Evolutionary conservation across 352 stramenopile species (phyloP).

Genomic region (Globisporangium irregulare): DNA sequence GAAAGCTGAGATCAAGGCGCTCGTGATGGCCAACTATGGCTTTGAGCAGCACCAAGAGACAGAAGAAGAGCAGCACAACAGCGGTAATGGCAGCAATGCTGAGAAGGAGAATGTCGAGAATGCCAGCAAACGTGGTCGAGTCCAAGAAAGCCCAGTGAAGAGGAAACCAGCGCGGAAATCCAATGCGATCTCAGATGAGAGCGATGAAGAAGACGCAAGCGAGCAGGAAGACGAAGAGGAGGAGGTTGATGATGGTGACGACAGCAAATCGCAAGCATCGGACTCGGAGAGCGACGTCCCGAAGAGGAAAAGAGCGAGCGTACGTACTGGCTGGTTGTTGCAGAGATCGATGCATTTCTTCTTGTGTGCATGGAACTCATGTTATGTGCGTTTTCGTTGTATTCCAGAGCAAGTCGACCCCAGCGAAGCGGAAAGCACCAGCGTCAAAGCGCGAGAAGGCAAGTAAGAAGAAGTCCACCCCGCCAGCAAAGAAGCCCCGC

Average conservation of each 20-base stretch:
- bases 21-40: slow-evolving; percentile 15
- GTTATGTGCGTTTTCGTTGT: not conserved
- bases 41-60: slow-evolving; percentile 12
- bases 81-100: not conserved
- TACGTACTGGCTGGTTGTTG: slow-evolving; percentile 13
- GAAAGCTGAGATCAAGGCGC: slow-evolving; percentile 12
- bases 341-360: not conserved
- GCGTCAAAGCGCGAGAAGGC: slow-evolving; percentile 18
- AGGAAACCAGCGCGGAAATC: slow-evolving; percentile 19
- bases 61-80: slow-evolving; percentile 29
- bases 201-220: slow-evolving; percentile 19
- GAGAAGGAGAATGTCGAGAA: slow-evolving; percentile 1
- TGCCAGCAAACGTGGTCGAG: not conserved
- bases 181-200: slow-evolving; percentile 39
- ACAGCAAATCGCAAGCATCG: slow-evolving; percentile 18
- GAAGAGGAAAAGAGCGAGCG: slow-evolving; percentile 25
- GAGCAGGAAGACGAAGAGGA: slow-evolving; percentile 20
- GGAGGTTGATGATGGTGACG: slow-evolving; percentile 20
- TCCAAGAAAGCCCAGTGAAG: slow-evolving; percentile 21
- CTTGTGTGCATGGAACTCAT: not conserved
- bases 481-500: slow-evolving; percentile 24
- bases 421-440: slow-evolving; percentile 9
- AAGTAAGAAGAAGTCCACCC: slow-evolving; percentile 13
- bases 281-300: slow-evolving; percentile 9
- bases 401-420: slow-evolving; percentile 3